Evolutionary conservation across 169 alveolate genomes (phyloP).

Genomic region (Theileria sp.): DNA sequence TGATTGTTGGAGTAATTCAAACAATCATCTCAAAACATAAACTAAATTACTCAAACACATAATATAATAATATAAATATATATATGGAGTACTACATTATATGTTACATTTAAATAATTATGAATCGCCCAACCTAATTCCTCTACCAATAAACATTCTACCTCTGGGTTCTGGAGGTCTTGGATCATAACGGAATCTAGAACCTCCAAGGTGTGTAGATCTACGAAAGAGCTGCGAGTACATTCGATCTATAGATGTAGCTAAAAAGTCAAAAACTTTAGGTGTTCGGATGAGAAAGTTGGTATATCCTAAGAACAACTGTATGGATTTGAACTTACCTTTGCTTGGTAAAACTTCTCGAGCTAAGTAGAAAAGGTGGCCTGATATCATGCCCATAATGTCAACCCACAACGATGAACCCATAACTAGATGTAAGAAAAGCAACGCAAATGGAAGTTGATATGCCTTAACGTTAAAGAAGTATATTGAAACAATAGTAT

Average conservation of each 20-base stretch:
- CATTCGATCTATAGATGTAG: conserved; percentile 64
- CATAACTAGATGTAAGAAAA: conserved; percentile 81
- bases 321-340: conserved; percentile 42
- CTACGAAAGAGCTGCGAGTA: not conserved
- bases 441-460: conserved; percentile 84
- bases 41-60: conserved; percentile 13
- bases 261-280: conserved; percentile 67
- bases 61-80: no score
- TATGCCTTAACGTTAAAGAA: conserved; percentile 82
- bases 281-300: conserved; percentile 72
- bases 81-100: not conserved
- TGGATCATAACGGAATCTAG: conserved; percentile 31
- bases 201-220: not conserved
- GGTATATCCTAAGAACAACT: conserved; percentile 47
- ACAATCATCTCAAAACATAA: conserved; percentile 16
- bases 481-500: conserved; percentile 80
- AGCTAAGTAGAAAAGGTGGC: conserved; percentile 78
- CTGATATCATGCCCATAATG: conserved; percentile 84
- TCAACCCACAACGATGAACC: conserved; percentile 85
- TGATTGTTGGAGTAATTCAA: conserved; percentile 66
- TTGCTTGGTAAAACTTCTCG: conserved; percentile 82
- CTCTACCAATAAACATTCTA: conserved; percentile 78
- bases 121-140: conserved; percentile 74
- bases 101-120: conserved; percentile 8
- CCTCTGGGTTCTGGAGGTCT: conserved; percentile 34